Base-by-base conservation (phyloP, 257 asterid species). In the Solanum peruvianum region DNA sequence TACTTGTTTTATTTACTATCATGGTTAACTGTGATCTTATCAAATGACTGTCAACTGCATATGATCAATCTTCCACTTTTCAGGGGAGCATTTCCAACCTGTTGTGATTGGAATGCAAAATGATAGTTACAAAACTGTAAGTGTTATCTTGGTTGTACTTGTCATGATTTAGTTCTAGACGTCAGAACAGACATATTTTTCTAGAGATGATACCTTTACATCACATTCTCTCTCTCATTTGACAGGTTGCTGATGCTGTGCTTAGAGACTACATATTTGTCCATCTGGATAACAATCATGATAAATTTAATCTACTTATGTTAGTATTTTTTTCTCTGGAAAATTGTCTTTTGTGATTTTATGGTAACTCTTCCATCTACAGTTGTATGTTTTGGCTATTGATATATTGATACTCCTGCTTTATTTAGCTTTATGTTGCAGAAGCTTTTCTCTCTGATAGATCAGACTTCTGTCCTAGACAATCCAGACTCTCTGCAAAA, bases 401-500 rank as follows among this genome's bases (percentile, higher is more conserved):
- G 49, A 49, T 71, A 31, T 72, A 86, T 91, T 92, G 20, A 91
- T 87, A 41, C 60, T 85, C 87, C 56, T 83, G 35, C 85, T 87
- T 88, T 90, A 31, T 64, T 69, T 89, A 97, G 99, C 92, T 94
- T 94, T 88, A 93, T 97, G 99, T 91, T 97, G 94, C 99, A 96
- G 99, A 97, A 97, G 93, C 93, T 97, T 89, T 97, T 97, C 87
- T 97, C 99, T 89, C 93, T 97, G 4, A 93, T 95, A 86, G 99
- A 97, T 92, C 98, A 95, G 91, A 97, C 99, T 87, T 97, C 99
- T 83, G 93, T 93, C 70, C 97, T 92, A 7, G 99, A 97, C 92
- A 97, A 97, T 69, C 94, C 97, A 75, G 99, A 97, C 91, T 89
- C 99, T 37, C 89, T 97, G 88, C 99, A 97, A 92, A 93, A 97